Conservation (phyloP, 1,139 yeast species). For the Kazachstania sp. region DNA sequence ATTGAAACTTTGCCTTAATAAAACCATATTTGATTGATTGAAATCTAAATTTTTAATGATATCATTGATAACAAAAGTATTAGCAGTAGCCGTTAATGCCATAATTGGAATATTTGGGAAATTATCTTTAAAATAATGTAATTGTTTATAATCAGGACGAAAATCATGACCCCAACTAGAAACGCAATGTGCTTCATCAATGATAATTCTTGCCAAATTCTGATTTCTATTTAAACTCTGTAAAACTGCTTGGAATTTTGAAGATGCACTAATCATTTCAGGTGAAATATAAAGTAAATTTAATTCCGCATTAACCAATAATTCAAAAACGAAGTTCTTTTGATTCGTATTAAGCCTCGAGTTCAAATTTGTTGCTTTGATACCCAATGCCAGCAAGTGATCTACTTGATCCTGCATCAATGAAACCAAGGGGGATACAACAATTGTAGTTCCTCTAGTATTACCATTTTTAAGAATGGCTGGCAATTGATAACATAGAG, state of each 20-base stretch:
- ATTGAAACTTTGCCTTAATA: conserved; percentile 68
- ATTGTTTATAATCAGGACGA: conserved; percentile 85
- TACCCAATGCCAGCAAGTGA: conserved; percentile 56
- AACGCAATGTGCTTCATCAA: conserved; percentile 98
- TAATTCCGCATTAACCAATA: conserved; percentile 55
- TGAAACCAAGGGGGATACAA: conserved; percentile 88
- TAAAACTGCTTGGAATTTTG: conserved; percentile 57
- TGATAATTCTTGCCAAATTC: conserved; percentile 73
- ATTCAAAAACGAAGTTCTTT: conserved; percentile 50
- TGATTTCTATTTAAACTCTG: conserved; percentile 45
- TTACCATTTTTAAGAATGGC: conserved; percentile 70
- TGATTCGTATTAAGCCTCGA: conserved; percentile 63
- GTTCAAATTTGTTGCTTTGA: conserved; percentile 81
- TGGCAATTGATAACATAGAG: conserved; percentile 91
- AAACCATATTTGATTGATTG: conserved; percentile 30
- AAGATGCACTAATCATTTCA: conserved; percentile 80
- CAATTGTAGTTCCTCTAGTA: conserved; percentile 80
- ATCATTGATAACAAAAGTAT: conserved; percentile 79
- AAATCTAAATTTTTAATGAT: conserved; percentile 64
- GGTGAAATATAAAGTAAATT: conserved; percentile 86
- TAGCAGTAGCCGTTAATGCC: conserved; percentile 98
- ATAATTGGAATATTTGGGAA: conserved; percentile 80
- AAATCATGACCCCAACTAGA: conserved; percentile 99
- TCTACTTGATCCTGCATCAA: conserved; percentile 96
- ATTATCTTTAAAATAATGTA: conserved; percentile 60